Percentiles rank a stretch among this genome's conserved stretches.
These are phyloP conservation scores for Neospermospora avenae DNA, from an alignment of 2,329 filamentous ascomycete species.

Conservation along the genomic window DNA sequence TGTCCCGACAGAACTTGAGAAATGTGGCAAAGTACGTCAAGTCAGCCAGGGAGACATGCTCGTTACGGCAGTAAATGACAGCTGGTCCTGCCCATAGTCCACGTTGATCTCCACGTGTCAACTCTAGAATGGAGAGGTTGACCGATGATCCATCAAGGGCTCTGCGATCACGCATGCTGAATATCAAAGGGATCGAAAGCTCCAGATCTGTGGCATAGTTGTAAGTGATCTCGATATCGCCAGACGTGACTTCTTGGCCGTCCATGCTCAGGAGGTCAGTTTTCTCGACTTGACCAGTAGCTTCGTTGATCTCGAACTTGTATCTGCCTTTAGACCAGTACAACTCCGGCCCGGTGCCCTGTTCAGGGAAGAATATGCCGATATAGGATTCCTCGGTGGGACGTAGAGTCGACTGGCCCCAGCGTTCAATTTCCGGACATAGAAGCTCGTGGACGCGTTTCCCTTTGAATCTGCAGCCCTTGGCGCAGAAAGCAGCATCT, in stretches of 20 bases:
- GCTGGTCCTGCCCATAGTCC: background rate
- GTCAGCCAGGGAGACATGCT: background rate
- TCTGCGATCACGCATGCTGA: background rate
- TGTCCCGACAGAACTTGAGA: background rate
- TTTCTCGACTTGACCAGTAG: background rate
- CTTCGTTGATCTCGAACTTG: background rate
- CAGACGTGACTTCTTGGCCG: background rate
- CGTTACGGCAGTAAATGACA: background rate
- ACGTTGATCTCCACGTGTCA: background rate
- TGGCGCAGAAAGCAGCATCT: background rate
- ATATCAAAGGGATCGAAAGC: background rate
- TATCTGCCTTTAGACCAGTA: background rate
- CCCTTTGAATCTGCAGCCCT: background rate
- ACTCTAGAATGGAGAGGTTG: slow-evolving; percentile 1
- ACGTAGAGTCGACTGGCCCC: background rate
- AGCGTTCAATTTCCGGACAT: background rate
- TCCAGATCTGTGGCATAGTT: background rate
- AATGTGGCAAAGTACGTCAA: background rate
- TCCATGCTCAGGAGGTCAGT: background rate
- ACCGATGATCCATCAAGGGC: background rate
- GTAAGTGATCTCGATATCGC: background rate
- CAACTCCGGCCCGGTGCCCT: background rate
- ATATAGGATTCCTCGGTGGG: background rate
- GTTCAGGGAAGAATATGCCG: background rate
- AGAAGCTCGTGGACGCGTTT: background rate